Evolutionary conservation across 495 filamentous ascomycete species (phyloP).

Genomic region (Immersiella caudata): DNA sequence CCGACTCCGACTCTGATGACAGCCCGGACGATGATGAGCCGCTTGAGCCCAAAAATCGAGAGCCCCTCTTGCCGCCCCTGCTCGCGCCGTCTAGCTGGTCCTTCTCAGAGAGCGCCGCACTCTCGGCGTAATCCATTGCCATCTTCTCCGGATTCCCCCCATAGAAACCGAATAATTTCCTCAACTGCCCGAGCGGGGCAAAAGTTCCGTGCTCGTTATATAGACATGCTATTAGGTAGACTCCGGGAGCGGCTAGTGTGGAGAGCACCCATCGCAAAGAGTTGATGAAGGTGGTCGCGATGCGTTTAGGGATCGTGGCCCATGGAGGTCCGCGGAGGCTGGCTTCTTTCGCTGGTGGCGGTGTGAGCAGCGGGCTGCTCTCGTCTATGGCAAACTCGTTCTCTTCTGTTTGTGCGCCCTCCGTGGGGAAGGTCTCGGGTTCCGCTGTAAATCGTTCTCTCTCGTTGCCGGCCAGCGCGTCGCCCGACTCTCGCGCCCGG

Average conservation of each 20-base stretch:
- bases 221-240: conserved; percentile 79
- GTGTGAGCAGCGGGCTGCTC: conserved; percentile 64
- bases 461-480: conserved; percentile 41
- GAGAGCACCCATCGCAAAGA: conserved; percentile 76
- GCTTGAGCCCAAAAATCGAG: conserved; percentile 53
- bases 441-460: conserved; percentile 38
- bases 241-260: conserved; percentile 73
- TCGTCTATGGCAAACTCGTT: conserved; percentile 53
- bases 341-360: conserved; percentile 37
- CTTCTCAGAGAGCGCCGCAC: conserved; percentile 38
- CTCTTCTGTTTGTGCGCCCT: conserved; percentile 22
- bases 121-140: conserved; percentile 42
- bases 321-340: conserved; percentile 48
- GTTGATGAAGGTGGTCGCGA: conserved; percentile 59
- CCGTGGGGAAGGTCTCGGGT: conserved; percentile 31
- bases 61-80: conserved; percentile 32
- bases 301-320: conserved; percentile 61
- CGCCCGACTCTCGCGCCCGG: conserved; percentile 31
- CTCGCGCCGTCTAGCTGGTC: conserved; percentile 21
- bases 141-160: conserved; percentile 42
- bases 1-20: conserved; percentile 64
- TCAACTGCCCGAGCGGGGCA: conserved; percentile 65
- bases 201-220: conserved; percentile 80
- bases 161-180: conserved; percentile 57
- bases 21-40: conserved; percentile 62